Conservation (phyloP, 257 asterid species). For the Solanum arcanum region DNA sequence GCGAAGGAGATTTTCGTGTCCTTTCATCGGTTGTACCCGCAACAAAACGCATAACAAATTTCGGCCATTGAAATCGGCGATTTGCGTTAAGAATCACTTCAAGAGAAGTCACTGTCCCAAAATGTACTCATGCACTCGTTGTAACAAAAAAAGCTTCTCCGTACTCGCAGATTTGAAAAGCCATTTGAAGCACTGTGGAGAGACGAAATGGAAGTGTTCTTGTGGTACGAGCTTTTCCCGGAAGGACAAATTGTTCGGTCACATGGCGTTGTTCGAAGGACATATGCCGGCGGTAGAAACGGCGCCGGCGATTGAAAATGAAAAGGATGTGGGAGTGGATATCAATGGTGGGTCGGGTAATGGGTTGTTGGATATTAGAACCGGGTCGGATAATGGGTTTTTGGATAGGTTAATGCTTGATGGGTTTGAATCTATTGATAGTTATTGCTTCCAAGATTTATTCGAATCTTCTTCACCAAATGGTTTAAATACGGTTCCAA, state of each 20-base stretch:
- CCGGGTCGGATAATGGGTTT: constrained; percentile 8
- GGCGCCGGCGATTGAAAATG: constrained; percentile 18
- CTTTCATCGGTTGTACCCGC: constrained; percentile 62
- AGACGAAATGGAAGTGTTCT: constrained; percentile 73
- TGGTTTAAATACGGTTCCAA: background rate
- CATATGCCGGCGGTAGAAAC: constrained; percentile 74
- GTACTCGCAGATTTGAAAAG: constrained; percentile 87
- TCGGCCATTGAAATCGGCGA: constrained; percentile 56
- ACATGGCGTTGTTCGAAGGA: constrained; percentile 83
- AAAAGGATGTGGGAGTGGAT: constrained; percentile 9
- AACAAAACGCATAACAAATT: constrained; percentile 70
- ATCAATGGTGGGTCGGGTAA: background rate
- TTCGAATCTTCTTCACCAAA: constrained; percentile 23
- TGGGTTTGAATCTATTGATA: constrained; percentile 35
- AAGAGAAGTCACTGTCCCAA: constrained; percentile 95
- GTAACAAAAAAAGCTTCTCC: constrained; percentile 72
- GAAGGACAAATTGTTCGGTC: constrained; percentile 89
- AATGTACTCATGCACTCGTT: constrained; percentile 59
- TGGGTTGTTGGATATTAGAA: constrained; percentile 14
- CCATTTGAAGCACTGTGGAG: constrained; percentile 84
- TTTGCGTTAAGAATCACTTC: constrained; percentile 85
- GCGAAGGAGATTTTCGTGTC: constrained; percentile 65
- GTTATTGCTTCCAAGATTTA: constrained; percentile 33
- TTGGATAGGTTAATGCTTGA: constrained; percentile 24
- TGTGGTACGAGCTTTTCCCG: constrained; percentile 81